A percentile compares a stretch with the other conserved stretches of the same genome.
These are phyloP conservation scores for Backusella parvicylindrica DNA, from an alignment of 192 early-diverging fungal genomes.

Conservation along the genomic window DNA sequence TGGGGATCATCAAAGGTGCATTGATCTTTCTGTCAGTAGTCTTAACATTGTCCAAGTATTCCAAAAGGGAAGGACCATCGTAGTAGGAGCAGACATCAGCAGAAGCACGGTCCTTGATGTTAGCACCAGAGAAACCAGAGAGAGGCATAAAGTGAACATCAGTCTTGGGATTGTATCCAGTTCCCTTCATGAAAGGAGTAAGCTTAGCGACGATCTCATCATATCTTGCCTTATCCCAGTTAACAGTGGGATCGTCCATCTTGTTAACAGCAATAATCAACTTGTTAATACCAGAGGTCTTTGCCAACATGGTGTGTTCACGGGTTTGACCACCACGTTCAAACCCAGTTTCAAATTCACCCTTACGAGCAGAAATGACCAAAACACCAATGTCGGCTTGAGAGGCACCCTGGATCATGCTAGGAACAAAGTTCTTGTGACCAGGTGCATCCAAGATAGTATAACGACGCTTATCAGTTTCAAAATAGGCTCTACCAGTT, in stretches of 20 bases:
- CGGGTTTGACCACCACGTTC: conserved; percentile 98
- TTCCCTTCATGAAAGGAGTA: conserved; percentile 84
- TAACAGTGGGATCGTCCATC: conserved; percentile 98
- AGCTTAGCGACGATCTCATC: conserved; percentile 88
- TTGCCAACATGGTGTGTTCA: conserved; percentile 96
- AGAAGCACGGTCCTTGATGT: conserved; percentile 77
- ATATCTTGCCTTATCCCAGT: conserved; percentile 89
- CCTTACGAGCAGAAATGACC: conserved; percentile 95
- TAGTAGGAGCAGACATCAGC: conserved; percentile 67
- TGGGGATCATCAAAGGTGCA: conserved; percentile 90
- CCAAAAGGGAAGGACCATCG: conserved; percentile 85
- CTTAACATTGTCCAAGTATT: conserved; percentile 79
- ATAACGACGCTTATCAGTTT: conserved; percentile 91
- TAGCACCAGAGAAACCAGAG: conserved; percentile 95
- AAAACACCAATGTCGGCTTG: conserved; percentile 96
- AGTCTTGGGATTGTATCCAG: conserved; percentile 86
- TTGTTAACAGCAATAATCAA: conserved; percentile 97
- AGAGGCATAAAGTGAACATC: conserved; percentile 90
- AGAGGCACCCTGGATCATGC: conserved; percentile 95
- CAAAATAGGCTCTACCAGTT: conserved; percentile 97
- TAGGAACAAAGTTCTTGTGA: conserved; percentile 97
- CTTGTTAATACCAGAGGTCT: conserved; percentile 94
- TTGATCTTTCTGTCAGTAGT: conserved; percentile 82
- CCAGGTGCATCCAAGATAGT: conserved; percentile 99
- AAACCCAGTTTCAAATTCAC: conserved; percentile 99